Base-by-base conservation (phyloP, 139 green algal species). In the Coelastrella sp. region DNA sequence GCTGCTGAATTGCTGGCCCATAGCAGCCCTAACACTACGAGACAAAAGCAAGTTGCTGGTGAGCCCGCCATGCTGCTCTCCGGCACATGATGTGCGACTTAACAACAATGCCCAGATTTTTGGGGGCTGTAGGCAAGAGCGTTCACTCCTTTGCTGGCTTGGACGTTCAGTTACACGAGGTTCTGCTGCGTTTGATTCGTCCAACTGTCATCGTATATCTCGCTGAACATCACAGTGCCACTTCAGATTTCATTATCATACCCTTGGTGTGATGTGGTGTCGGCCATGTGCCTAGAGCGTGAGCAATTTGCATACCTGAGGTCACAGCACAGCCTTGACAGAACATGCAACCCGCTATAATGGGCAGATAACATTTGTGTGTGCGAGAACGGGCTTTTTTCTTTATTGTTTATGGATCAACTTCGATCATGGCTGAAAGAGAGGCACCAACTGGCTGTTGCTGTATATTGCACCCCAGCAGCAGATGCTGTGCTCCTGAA, bases 391-490 rank as follows among this genome's bases (percentile, higher is more conserved):
- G n/a, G n/a, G n/a, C n/a, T n/a, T n/a, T n/a, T n/a, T n/a, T n/a
- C n/a, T n/a, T n/a, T 9, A 21, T n/a, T 32, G 6, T 32, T 9
- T n/a, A 86, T 87, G 68, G 81, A 87, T 53, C 67, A 79, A 40
- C 67, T 88, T 0, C 41, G 63, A 23, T 50, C 69, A 19, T 92
- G 84, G 85, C 41, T 94, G 3, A 50, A 88, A 35, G 88, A 94
- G 11, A 64, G 40, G 0, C 90, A 89, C 75, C 87, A 68, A 9
- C 93, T 94, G 11, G 88, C 88, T 0, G 89, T 98, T 5, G 89
- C 93, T 72, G 91, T 97, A 3, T 81, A 92, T 1, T 50, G 91
- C 13, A 91, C 90, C 1, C 87, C 89, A 11, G 91, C 92, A 45
- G 92, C 89, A 2, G 92, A 98, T 21, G 84, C 80, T 2, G 64